These are phyloP conservation scores for Lactifluus piperatus DNA, from an alignment of 768 basidiomycete genomes.

Conservation along the genomic window DNA sequence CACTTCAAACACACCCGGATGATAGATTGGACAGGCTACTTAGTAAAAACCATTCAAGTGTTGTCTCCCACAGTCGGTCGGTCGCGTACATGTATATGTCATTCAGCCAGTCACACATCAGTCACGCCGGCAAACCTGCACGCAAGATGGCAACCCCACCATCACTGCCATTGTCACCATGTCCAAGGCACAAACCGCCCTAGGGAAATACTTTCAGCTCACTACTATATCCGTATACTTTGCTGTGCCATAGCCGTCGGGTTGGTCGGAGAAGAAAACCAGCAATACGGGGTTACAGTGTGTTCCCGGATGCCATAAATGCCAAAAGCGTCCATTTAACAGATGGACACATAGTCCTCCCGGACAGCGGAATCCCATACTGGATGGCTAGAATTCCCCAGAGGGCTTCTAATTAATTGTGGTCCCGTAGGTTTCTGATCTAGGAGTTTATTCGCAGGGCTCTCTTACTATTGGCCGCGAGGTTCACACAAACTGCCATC, in stretches of 20 bases:
- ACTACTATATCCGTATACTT: too few species aligned
- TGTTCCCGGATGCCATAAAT: neutral
- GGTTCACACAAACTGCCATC: neutral
- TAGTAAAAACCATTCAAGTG: too few species aligned
- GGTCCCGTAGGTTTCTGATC: neutral
- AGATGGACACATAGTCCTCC: neutral
- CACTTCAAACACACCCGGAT: too few species aligned
- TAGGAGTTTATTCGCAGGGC: neutral
- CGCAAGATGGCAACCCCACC: neutral
- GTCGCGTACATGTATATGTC: too few species aligned
- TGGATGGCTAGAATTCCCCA: neutral
- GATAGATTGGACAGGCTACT: too few species aligned
- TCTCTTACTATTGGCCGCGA: neutral
- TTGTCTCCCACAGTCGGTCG: too few species aligned
- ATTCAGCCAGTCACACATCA: too few species aligned
- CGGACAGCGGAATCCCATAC: neutral
- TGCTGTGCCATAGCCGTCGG: conserved; percentile 1
- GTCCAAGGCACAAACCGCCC: neutral
- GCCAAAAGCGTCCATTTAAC: neutral
- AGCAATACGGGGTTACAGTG: neutral
- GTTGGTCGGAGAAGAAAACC: neutral
- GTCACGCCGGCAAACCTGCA: too few species aligned
- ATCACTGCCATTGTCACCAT: neutral
- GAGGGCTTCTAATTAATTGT: neutral
- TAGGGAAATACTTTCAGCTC: neutral